Evolutionary conservation across 441 rosid genomes (phyloP), one percentile per base, ranked within the genome.

Genomic region (Euphorbia schlechtendalii): DNA sequence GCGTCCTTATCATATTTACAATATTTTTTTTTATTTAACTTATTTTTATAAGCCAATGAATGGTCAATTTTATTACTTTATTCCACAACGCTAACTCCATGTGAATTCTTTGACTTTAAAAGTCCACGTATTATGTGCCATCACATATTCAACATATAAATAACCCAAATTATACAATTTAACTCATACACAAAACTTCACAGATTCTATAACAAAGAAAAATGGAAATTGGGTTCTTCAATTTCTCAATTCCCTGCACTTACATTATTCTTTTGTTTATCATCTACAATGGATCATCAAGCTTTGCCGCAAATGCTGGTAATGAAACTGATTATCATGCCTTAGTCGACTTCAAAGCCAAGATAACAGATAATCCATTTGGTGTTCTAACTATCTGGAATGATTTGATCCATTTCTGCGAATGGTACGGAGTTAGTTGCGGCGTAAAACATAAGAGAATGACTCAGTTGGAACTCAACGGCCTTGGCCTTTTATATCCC

Each of bases 381-480:
- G 24, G 24, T 1, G 61, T 40, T 18, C 14, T 43, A 8, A 65
- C 27, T 5, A 41, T 43, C 41, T 65, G 62, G 69, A 65, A 65
- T 3, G n/a, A 20, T 41, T 15, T 43, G 28, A 25, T 41, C 28
- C 53, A 56, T 41, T 65, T 65, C 43, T 65, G 69, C 20, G 28
- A 17, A 13, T 64, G 59, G 68, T 20, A 54, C 0, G 68, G 68
- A 7, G 24, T 64, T 25, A 56, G 6, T 1, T 65, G 69, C 18
- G 22, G 59, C 22, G 13, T 36, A 6, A 7, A 27, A 9, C 69
- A 65, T n/a, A 12, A 15, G 13, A 55, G 45, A 24, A 62, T 65
- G 1, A 5, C 43, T 4, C 2, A 7, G 10, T 27, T 65, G 38
- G 32, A 56, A n/a, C 54, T 65, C 0, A 1, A 21, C 0, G 1